phyloP scores from a whole-genome alignment of 805 yeast species.

The Cyberlindnera americana region DNA sequence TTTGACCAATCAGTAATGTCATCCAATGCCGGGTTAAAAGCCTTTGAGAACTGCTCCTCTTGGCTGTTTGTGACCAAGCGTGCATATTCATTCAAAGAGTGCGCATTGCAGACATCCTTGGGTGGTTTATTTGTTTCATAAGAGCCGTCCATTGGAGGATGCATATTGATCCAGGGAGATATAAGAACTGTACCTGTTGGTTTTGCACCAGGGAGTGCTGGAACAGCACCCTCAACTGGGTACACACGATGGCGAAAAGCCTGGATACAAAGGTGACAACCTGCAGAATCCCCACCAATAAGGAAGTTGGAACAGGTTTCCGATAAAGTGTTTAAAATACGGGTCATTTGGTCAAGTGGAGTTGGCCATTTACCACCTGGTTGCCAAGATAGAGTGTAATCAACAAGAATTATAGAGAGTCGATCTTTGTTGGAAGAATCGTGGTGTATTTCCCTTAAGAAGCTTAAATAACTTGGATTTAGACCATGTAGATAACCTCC shows the following conservation, averaged over 20 bases:
- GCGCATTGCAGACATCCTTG: conserved; percentile 5
- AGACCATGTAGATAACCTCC: conserved; percentile 19
- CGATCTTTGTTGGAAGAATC: conserved; percentile 4
- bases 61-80: background rate
- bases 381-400: conserved; percentile 7
- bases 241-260: conserved; percentile 11
- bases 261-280: conserved; percentile 27
- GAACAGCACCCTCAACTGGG: conserved; percentile 5
- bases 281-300: conserved; percentile 32
- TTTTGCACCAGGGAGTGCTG: background rate
- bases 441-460: conserved; percentile 3
- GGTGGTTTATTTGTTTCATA: conserved; percentile 10
- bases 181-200: conserved; percentile 9
- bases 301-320: conserved; percentile 18
- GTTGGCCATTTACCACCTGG: conserved; percentile 19
- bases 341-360: conserved; percentile 25
- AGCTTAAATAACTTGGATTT: conserved; percentile 7
- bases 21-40: conserved; percentile 7
- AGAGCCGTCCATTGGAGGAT: conserved; percentile 8
- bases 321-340: conserved; percentile 17
- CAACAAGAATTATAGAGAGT: conserved; percentile 5
- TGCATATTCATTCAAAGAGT: conserved; percentile 5
- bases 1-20: conserved; percentile 4
- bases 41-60: conserved; percentile 2
- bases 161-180: conserved; percentile 20